Evolutionary conservation across 805 yeast species (phyloP), one percentile per base, ranked within the genome.

Genomic region (Kodamaea jinghongensis): DNA sequence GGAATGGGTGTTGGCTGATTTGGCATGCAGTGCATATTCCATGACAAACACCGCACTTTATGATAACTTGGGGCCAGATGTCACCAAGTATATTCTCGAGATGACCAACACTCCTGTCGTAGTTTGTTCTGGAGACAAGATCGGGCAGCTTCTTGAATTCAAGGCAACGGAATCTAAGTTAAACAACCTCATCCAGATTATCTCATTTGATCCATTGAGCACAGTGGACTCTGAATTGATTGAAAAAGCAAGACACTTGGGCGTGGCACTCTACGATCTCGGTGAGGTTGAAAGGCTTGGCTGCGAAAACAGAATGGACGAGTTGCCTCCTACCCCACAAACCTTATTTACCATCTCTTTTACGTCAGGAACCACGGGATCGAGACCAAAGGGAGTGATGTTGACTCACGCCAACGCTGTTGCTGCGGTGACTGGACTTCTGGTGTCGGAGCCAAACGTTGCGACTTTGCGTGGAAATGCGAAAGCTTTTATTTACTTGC

Each of bases 281-380:
- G 41, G 53, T 6, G 59, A 42, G 46, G 61, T 48, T 50, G 69
- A 52, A 49, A 54, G 23, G 44, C 67, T 44, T 50, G 76, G 56
- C 43, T 37, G 51, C 58, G 36, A 45, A 5, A 46, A 36, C 61
- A 71, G 30, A 51, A 57, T 43, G 52, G 57, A 29, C 2, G 55
- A 51, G 28, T 42, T 55, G 17, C 76, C 76, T 9, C 84, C 87
- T 17, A 62, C 58, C 1, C 75, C 80, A 1, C 71, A 75, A 11
- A 55, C 62, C 2, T 29, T 52, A 8, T 79, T 77, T 55, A 80
- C 89, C 12, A 75, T 83, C 34, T 77, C 83, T 6, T 83, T 82
- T 56, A 83, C 90, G 2, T 79, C 86, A 0, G 90, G 90, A 23
- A 83, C 90, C 2, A 82, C 89, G 1, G 88, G 88, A 12, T 60